Conservation (phyloP, 2,329 filamentous ascomycete species). For the Aspergillus alliaceus region DNA sequence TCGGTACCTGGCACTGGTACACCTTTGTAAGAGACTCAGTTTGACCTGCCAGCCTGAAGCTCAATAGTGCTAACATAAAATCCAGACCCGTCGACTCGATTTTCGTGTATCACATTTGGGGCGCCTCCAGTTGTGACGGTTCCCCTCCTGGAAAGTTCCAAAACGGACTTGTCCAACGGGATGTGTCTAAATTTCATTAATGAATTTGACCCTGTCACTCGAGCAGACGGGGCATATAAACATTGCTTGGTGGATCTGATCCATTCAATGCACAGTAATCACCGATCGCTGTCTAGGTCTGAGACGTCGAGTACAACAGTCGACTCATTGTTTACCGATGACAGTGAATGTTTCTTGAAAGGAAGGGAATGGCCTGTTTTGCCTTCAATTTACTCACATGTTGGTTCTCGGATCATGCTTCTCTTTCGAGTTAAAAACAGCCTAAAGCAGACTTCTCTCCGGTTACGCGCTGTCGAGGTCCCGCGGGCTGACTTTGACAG, state of each 20-base stretch:
- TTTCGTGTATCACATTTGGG: slow-evolving; percentile 6
- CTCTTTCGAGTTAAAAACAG: neutral
- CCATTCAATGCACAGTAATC: neutral
- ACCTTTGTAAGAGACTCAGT: neutral
- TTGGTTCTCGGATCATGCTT: neutral
- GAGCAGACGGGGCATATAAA: slow-evolving; percentile 3
- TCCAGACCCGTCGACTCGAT: neutral
- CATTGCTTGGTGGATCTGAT: neutral
- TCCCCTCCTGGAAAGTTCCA: neutral
- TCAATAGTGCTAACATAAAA: neutral
- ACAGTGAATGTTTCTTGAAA: neutral
- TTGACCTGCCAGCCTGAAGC: neutral
- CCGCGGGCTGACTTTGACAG: slow-evolving; percentile 1
- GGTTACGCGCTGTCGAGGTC: neutral
- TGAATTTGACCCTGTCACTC: slow-evolving; percentile 5
- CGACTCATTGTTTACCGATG: neutral
- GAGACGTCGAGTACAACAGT: neutral
- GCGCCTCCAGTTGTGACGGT: neutral
- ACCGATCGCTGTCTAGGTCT: neutral
- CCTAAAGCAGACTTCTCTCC: neutral
- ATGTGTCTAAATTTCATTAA: slow-evolving; percentile 1
- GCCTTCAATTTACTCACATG: neutral
- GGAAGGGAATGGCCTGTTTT: neutral
- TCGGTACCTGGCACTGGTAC: neutral
- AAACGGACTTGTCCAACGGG: neutral